Evolutionary conservation across 352 stramenopile species (phyloP).

Genomic region (Phytophthora fragariae): DNA sequence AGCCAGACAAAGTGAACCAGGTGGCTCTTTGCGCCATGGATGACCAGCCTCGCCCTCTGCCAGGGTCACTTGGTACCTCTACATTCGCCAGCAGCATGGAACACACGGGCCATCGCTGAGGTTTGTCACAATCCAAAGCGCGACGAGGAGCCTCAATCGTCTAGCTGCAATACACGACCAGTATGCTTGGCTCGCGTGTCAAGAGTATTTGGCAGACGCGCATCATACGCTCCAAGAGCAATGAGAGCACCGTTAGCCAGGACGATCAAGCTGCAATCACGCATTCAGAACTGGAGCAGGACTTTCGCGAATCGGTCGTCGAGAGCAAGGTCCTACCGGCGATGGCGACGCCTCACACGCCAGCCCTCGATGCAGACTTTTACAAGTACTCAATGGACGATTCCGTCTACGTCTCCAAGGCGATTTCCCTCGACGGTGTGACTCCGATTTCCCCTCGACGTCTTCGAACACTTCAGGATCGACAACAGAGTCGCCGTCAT

Average conservation of each 20-base stretch:
- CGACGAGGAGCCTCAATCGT: not conserved
- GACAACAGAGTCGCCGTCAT: constrained; percentile 30
- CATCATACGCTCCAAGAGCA: constrained; percentile 46
- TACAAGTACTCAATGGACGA: constrained; percentile 21
- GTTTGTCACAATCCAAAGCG: constrained; percentile 18
- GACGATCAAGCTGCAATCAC: constrained; percentile 13
- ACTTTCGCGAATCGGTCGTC: constrained; percentile 23
- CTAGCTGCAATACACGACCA: not conserved
- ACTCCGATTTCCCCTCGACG: constrained; percentile 27
- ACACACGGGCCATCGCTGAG: constrained; percentile 1
- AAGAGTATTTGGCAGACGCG: constrained; percentile 78
- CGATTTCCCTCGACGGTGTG: not conserved
- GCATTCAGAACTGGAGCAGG: not conserved
- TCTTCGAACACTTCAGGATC: constrained; percentile 35
- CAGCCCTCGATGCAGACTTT: constrained; percentile 41
- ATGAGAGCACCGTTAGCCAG: constrained; percentile 10
- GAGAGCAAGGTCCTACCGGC: not conserved
- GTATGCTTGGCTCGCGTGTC: constrained; percentile 38
- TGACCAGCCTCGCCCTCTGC: constrained; percentile 33
- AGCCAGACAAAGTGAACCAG: constrained; percentile 27
- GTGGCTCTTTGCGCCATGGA: constrained; percentile 31
- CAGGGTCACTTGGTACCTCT: constrained; percentile 35
- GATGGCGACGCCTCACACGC: constrained; percentile 40
- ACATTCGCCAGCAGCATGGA: constrained; percentile 20
- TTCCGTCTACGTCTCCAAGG: constrained; percentile 11